phyloP scores from a whole-genome alignment of 306 rosid genomes.

The Dalbergia oliveri region DNA sequence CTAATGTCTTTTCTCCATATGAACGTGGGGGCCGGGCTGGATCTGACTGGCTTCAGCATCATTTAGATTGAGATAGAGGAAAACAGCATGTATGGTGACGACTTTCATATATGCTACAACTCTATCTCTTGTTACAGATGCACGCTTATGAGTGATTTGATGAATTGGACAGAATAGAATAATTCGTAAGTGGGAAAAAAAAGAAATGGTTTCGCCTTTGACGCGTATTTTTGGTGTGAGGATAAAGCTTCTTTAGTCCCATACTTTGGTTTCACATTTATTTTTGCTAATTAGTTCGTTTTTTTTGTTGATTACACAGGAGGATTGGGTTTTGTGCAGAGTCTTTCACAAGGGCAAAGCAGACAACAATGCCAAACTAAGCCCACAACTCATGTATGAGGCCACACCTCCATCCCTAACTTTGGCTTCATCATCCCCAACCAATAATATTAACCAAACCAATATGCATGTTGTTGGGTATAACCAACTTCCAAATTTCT shows the following conservation, averaged over 20 bases:
- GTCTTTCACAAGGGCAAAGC: constrained; percentile 83
- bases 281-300: constrained; percentile 44
- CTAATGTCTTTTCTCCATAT: constrained; percentile 20
- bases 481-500: constrained; percentile 58
- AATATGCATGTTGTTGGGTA: constrained; percentile 54
- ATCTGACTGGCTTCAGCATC: constrained; percentile 10
- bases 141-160: constrained; percentile 7
- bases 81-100: constrained; percentile 7
- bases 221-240: constrained; percentile 40
- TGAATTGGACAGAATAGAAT: constrained; percentile 43
- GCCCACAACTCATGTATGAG: constrained; percentile 56
- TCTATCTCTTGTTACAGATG: neutral
- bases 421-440: constrained; percentile 57
- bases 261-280: constrained; percentile 28
- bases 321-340: constrained; percentile 97
- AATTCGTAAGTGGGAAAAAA: constrained; percentile 33
- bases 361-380: constrained; percentile 59
- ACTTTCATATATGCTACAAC: neutral
- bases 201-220: neutral
- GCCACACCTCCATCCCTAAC: constrained; percentile 50
- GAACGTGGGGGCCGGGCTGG: constrained; percentile 23
- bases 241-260: constrained; percentile 42
- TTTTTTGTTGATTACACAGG: constrained; percentile 65
- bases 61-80: neutral
- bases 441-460: constrained; percentile 38